Percentiles rank a stretch among this genome's conserved stretches.
phyloP scores from a whole-genome alignment of 805 yeast genomes.

The Vanderwaltozyma yarrowii region DNA sequence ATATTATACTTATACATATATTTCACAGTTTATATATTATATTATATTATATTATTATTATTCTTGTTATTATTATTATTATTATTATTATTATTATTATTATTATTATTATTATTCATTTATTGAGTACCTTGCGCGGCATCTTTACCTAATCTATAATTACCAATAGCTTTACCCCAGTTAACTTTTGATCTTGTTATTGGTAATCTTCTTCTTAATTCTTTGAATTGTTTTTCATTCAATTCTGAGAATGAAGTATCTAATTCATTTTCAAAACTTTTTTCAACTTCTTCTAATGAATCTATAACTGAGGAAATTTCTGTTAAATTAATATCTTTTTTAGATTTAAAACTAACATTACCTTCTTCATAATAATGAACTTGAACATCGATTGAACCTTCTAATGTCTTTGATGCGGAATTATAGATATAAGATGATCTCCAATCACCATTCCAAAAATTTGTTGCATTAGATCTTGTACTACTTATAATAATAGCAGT shows the following conservation, averaged over 20 bases:
- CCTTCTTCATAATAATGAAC: slow-evolving; percentile 96
- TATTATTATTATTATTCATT: no score
- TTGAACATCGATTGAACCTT: slow-evolving; percentile 54
- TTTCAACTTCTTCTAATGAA: slow-evolving; percentile 47
- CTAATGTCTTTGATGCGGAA: slow-evolving; percentile 25
- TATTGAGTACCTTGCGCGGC: slow-evolving; percentile 36
- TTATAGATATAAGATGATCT: slow-evolving; percentile 49
- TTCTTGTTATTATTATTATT: no score
- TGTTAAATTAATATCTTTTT: slow-evolving; percentile 26
- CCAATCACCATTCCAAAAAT: slow-evolving; percentile 90
- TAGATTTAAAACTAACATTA: slow-evolving; percentile 66
- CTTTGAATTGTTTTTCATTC: slow-evolving; percentile 75
- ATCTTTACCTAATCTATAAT: slow-evolving; percentile 77
- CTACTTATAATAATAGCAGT: slow-evolving; percentile 52
- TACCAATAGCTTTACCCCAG: slow-evolving; percentile 93
- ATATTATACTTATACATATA: neutral
- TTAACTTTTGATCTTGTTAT: slow-evolving; percentile 83
- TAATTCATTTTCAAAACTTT: slow-evolving; percentile 46
- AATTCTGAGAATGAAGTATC: slow-evolving; percentile 55
- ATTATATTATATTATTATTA: no score
- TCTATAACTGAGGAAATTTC: slow-evolving; percentile 27
- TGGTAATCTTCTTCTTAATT: slow-evolving; percentile 82
- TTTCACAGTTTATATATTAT: no score
- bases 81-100: no score
- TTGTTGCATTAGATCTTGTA: slow-evolving; percentile 58